Evolutionary conservation across 2,329 filamentous ascomycete species (phyloP).

Genomic region (Cordyceps farinosa): DNA sequence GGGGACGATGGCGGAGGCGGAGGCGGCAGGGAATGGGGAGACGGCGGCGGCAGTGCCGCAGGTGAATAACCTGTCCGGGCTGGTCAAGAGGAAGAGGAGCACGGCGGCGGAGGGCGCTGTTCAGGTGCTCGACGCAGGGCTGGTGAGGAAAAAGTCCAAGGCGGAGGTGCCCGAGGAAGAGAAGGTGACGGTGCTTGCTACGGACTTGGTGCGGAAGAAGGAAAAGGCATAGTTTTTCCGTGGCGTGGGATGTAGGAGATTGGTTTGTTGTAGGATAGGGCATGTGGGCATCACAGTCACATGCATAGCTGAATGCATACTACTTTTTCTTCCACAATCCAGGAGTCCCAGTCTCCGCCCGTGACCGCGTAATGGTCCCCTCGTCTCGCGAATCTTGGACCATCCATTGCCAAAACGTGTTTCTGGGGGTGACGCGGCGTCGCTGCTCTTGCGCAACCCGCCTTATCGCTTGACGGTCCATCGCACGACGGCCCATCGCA

Average conservation of each 20-base stretch:
- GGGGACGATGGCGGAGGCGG: conserved; percentile 37
- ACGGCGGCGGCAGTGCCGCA: conserved; percentile 19
- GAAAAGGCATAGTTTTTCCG: neutral
- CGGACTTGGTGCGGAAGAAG: conserved; percentile 4
- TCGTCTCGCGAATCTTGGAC: no score
- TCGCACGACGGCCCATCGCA: no score
- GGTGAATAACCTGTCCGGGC: conserved; percentile 47
- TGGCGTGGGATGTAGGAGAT: neutral
- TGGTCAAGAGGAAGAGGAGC: conserved; percentile 47
- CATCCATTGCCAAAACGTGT: no score
- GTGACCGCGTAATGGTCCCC: no score
- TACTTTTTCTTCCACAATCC: no score
- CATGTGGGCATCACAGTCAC: no score
- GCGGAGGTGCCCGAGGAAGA: conserved; percentile 9
- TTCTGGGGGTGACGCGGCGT: no score
- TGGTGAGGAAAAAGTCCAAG: conserved; percentile 56
- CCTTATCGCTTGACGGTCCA: no score
- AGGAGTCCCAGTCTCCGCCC: no score
- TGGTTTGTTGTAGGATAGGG: neutral
- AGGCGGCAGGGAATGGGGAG: conserved; percentile 16
- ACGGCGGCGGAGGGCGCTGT: conserved; percentile 27
- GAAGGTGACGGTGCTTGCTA: neutral
- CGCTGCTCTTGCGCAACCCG: no score
- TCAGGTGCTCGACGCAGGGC: conserved; percentile 46
- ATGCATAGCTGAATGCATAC: no score